Evolutionary conservation across 108 stramenopile genomes (phyloP).

Genomic region (Skeletonema tropicum): DNA sequence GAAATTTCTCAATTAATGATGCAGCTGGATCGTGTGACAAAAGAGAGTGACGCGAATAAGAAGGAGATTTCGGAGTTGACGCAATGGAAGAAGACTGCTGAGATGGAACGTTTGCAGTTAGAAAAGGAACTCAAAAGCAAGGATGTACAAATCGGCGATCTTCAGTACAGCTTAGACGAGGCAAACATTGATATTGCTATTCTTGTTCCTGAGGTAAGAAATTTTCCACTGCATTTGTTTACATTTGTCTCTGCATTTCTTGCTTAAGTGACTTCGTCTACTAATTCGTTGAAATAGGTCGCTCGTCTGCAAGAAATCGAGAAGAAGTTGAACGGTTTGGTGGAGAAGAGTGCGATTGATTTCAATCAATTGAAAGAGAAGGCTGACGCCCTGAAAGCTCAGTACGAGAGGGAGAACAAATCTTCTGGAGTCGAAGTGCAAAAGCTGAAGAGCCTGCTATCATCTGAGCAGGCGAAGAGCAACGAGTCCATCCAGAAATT

Average conservation of each 20-base stretch:
- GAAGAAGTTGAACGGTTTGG: constrained; percentile 29
- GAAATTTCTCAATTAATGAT: constrained; percentile 25
- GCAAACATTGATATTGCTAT: constrained; percentile 37
- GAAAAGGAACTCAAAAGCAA: constrained; percentile 21
- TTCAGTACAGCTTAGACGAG: constrained; percentile 24
- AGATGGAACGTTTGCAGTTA: constrained; percentile 16
- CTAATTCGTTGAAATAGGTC: constrained; percentile 12
- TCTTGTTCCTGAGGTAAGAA: constrained; percentile 38
- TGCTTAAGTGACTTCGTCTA: background rate
- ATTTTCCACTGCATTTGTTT: background rate
- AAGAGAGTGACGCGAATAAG: constrained; percentile 24
- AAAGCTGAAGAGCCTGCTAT: constrained; percentile 23
- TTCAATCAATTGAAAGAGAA: constrained; percentile 30
- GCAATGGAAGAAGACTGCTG: constrained; percentile 41
- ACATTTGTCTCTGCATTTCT: background rate
- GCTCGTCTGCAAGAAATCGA: constrained; percentile 39
- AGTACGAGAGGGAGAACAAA: constrained; percentile 35
- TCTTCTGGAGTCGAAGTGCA: constrained; percentile 14
- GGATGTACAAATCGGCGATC: constrained; percentile 25
- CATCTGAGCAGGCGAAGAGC: constrained; percentile 31
- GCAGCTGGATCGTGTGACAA: constrained; percentile 20
- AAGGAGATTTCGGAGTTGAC: constrained; percentile 32
- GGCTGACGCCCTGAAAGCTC: constrained; percentile 29
- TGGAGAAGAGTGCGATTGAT: constrained; percentile 21
- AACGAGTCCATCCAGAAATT: constrained; percentile 31